Evolutionary conservation across 805 yeast genomes (phyloP).

Genomic region (Myxozyma kluyveri): DNA sequence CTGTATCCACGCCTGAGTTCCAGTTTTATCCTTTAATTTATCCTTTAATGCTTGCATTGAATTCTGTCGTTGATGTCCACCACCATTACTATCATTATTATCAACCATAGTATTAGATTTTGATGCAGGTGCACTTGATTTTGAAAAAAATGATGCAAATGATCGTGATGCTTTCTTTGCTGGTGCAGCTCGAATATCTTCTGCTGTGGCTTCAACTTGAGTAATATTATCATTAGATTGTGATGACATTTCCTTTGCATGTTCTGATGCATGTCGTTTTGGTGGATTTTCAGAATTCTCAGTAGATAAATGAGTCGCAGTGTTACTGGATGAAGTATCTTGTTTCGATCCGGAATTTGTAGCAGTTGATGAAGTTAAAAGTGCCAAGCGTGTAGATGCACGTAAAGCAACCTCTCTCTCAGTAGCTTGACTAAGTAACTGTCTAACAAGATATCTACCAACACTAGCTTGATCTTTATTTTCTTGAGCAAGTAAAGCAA

Average conservation of each 20-base stretch:
- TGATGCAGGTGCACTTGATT: background rate
- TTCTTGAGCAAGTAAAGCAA: slow-evolving; percentile 23
- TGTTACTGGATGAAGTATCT: background rate
- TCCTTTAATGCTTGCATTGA: slow-evolving; percentile 13
- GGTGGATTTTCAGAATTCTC: background rate
- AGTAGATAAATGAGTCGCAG: background rate
- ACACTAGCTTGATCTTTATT: slow-evolving; percentile 15
- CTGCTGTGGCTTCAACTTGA: background rate
- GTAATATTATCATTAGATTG: background rate
- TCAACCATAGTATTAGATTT: background rate
- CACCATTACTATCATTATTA: background rate
- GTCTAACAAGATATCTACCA: slow-evolving; percentile 18
- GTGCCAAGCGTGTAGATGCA: background rate
- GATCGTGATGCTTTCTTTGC: background rate
- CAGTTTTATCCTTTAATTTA: slow-evolving; percentile 8
- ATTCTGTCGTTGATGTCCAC: slow-evolving; percentile 3
- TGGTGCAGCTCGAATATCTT: background rate
- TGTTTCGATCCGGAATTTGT: background rate
- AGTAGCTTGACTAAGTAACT: slow-evolving; percentile 12
- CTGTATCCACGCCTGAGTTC: slow-evolving; percentile 63
- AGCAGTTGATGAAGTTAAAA: background rate
- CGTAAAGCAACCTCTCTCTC: slow-evolving; percentile 3
- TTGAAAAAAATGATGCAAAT: slow-evolving; percentile 1
- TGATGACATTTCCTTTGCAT: background rate
- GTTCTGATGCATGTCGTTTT: background rate